These are phyloP conservation scores for Chalciporus sp. DNA, from an alignment of 1,284 basidiomycete species.

Conservation along the genomic window DNA sequence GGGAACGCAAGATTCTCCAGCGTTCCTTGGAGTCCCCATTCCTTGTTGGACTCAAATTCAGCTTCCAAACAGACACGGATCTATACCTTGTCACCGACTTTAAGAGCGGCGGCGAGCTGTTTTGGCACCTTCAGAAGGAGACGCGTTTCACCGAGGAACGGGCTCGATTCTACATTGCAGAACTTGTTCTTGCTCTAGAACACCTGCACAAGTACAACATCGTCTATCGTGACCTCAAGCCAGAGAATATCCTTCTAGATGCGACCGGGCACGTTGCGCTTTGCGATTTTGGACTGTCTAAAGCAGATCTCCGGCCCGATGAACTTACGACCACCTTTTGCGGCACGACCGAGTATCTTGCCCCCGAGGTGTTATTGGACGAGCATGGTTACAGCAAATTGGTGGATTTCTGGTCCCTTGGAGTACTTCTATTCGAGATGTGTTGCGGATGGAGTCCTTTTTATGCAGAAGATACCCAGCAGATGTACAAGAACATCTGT, in stretches of 20 bases:
- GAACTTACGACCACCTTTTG: constrained; percentile 98
- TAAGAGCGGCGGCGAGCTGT: constrained; percentile 98
- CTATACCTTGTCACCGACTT: constrained; percentile 99
- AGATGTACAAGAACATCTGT: constrained; percentile 99
- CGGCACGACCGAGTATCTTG: constrained; percentile 96
- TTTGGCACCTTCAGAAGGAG: constrained; percentile 97
- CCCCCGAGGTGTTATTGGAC: constrained; percentile 97
- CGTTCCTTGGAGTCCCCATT: constrained; percentile 94
- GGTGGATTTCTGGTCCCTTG: constrained; percentile 98
- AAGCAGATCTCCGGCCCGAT: constrained; percentile 91
- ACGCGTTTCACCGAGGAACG: constrained; percentile 92
- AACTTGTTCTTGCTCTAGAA: constrained; percentile 91
- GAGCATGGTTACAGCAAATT: constrained; percentile 99
- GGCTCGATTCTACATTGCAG: constrained; percentile 94
- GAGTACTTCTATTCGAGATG: constrained; percentile 94
- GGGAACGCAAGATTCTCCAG: constrained; percentile 98
- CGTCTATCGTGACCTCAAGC: constrained; percentile 96
- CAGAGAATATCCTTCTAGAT: constrained; percentile 96
- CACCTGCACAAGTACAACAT: constrained; percentile 98
- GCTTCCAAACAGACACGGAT: constrained; percentile 96
- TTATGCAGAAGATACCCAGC: constrained; percentile 98
- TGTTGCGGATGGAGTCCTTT: constrained; percentile 99
- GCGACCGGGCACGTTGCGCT: constrained; percentile 96
- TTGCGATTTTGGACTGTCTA: constrained; percentile 97
- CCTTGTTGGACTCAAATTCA: constrained; percentile 98